phyloP scores from a whole-genome alignment of 441 rosid species.

The Adansonia madagascariensis region DNA sequence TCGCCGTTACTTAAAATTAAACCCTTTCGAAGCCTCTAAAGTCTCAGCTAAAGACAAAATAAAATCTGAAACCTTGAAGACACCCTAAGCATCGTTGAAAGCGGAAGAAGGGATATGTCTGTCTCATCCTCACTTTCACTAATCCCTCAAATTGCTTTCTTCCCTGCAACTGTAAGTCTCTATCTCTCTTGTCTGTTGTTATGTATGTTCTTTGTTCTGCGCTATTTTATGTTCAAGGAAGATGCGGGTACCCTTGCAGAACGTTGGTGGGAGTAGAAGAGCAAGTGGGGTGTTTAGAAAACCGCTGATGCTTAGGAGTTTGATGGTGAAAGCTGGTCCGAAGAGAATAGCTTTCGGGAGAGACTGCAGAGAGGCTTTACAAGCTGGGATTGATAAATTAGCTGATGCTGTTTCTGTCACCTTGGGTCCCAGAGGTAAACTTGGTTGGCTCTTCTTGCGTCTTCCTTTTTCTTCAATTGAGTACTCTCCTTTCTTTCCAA shows the following conservation, averaged over 20 bases:
- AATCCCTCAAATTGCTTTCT: slow-evolving; percentile 18
- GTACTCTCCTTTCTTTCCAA: neutral
- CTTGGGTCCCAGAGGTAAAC: slow-evolving; percentile 76
- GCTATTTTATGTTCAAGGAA: neutral
- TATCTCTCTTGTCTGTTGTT: neutral
- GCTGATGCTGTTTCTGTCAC: slow-evolving; percentile 93
- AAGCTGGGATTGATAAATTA: slow-evolving; percentile 83
- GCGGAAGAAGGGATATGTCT: slow-evolving; percentile 8
- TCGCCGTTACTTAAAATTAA: neutral
- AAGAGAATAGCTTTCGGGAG: slow-evolving; percentile 70
- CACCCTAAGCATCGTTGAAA: neutral
- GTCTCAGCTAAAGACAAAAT: neutral
- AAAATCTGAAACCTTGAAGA: neutral
- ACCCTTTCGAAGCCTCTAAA: slow-evolving; percentile 20
- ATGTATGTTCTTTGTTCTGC: neutral
- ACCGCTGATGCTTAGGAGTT: slow-evolving; percentile 36
- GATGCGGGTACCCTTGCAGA: slow-evolving; percentile 42
- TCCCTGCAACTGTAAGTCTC: slow-evolving; percentile 26
- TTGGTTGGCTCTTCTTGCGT: slow-evolving; percentile 15
- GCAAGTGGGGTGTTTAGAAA: slow-evolving; percentile 34
- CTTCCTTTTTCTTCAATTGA: neutral
- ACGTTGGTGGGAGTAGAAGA: slow-evolving; percentile 37
- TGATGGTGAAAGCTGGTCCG: slow-evolving; percentile 70
- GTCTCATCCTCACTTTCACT: slow-evolving; percentile 16
- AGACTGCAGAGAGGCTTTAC: slow-evolving; percentile 71